Evolutionary conservation across 257 asterid species (phyloP).

Genomic region (Hygrophila difformis): DNA sequence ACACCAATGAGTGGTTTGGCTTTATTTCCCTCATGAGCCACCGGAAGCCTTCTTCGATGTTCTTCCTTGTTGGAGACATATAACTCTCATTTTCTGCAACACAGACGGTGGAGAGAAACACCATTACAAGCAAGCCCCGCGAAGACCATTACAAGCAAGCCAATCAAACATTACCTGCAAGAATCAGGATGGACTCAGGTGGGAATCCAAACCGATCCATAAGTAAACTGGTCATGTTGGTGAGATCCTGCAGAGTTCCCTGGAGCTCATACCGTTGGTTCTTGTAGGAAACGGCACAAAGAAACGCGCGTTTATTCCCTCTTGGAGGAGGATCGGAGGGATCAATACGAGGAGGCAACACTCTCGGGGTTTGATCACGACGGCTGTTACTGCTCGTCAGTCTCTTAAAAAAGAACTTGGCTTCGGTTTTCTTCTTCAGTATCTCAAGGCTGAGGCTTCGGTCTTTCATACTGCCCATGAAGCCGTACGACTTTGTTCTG

Average conservation of each 20-base stretch:
- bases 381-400: too few relatives aligned
- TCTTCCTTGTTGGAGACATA: conserved; percentile 61
- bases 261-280: conserved; percentile 33
- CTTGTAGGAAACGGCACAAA: conserved; percentile 54
- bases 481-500: too few relatives aligned
- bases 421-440: too few relatives aligned
- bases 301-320: conserved; percentile 46
- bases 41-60: conserved; percentile 46
- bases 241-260: conserved; percentile 50
- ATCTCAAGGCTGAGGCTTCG: too few relatives aligned
- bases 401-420: too few relatives aligned
- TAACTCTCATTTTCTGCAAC: conserved; percentile 51
- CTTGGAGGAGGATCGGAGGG: conserved; percentile 26
- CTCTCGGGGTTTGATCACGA: too few relatives aligned
- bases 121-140: too few relatives aligned
- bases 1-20: conserved; percentile 74
- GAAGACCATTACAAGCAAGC: too few relatives aligned
- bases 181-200: conserved; percentile 41
- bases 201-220: conserved; percentile 39
- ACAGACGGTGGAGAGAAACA: not conserved
- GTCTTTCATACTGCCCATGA: too few relatives aligned
- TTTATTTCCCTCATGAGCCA: conserved; percentile 72
- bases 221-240: conserved; percentile 38
- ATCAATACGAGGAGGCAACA: too few relatives aligned
- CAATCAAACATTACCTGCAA: conserved; percentile 31